A percentile compares a stretch with the other conserved stretches of the same genome.
Conservation (phyloP, 1,284 basidiomycete genomes). For the Mycosarcoma mackinlayi region DNA sequence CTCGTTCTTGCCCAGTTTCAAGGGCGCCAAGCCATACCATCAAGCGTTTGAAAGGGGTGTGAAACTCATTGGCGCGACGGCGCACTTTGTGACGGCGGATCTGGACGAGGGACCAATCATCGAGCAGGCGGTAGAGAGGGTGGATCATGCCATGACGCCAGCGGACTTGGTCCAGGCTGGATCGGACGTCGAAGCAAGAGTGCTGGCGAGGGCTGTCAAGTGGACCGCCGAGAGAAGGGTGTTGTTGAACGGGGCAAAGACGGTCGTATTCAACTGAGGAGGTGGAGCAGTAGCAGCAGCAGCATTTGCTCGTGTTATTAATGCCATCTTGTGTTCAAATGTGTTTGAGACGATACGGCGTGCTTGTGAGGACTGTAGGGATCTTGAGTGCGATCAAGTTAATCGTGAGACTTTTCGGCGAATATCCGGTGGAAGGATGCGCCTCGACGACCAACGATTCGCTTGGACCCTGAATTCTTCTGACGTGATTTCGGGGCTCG, state of each 20-base stretch:
- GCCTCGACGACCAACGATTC: too few relatives aligned
- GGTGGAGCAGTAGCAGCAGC: too few relatives aligned
- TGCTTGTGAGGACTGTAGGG: too few relatives aligned
- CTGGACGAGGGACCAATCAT: conserved; percentile 67
- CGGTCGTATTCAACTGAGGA: conserved; percentile 60
- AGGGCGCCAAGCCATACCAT: conserved; percentile 65
- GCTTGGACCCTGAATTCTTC: conserved; percentile 6
- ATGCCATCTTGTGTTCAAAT: neutral
- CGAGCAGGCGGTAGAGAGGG: conserved; percentile 64
- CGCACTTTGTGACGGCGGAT: conserved; percentile 64
- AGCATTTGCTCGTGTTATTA: neutral
- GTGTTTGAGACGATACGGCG: neutral
- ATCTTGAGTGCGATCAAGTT: too few relatives aligned
- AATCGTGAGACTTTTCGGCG: too few relatives aligned
- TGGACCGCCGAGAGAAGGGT: conserved; percentile 64
- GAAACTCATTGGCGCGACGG: conserved; percentile 66
- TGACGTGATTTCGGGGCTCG: conserved; percentile 1
- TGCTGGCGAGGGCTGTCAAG: conserved; percentile 63
- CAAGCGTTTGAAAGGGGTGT: conserved; percentile 65
- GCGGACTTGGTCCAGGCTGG: conserved; percentile 58
- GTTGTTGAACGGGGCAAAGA: conserved; percentile 64
- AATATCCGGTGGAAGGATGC: too few relatives aligned
- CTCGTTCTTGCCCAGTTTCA: conserved; percentile 66
- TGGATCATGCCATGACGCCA: conserved; percentile 60
- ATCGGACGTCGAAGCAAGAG: conserved; percentile 60